Conservation (phyloP, 352 stramenopile genomes). For the Phytophthora colocasiae region DNA sequence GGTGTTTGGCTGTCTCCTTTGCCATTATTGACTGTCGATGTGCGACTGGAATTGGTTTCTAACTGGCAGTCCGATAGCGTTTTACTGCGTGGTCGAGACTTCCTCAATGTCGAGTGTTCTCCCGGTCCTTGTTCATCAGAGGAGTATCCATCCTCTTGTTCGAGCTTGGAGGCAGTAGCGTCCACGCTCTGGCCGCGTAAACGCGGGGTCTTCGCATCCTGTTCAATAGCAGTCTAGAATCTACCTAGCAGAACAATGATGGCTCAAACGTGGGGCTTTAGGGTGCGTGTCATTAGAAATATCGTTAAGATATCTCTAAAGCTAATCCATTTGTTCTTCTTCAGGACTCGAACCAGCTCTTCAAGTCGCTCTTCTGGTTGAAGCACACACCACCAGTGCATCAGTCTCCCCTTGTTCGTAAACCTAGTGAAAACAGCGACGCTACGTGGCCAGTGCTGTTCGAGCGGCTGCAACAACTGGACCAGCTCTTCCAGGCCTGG, state of each 20-base stretch:
- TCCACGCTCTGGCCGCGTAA: too few species aligned
- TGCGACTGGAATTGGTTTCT: too few species aligned
- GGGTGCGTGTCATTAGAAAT: slow-evolving; percentile 1
- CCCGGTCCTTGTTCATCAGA: too few species aligned
- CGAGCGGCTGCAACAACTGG: slow-evolving; percentile 30
- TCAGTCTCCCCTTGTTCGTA: slow-evolving; percentile 24
- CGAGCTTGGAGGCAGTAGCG: too few species aligned
- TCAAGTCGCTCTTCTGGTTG: slow-evolving; percentile 31
- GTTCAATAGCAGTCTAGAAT: too few species aligned
- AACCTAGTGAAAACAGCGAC: slow-evolving; percentile 1
- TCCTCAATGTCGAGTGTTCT: too few species aligned
- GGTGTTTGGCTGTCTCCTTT: too few species aligned
- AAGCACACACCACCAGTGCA: slow-evolving; percentile 23
- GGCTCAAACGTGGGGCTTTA: slow-evolving; percentile 17
- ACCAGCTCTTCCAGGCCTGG: slow-evolving; percentile 41
- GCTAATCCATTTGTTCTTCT: background rate
- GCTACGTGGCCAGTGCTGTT: slow-evolving; percentile 29
- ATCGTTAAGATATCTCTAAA: background rate
- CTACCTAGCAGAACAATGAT: slow-evolving; percentile 13
- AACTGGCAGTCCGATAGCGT: too few species aligned
- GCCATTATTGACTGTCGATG: too few species aligned
- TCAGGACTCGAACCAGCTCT: slow-evolving; percentile 32
- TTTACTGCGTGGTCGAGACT: too few species aligned
- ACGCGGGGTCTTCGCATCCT: too few species aligned
- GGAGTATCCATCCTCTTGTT: too few species aligned